A percentile compares a stretch with the other conserved stretches of the same genome.
Evolutionary conservation across 1,284 basidiomycete species (phyloP).

Genomic region (Apiotrichum sp.): DNA sequence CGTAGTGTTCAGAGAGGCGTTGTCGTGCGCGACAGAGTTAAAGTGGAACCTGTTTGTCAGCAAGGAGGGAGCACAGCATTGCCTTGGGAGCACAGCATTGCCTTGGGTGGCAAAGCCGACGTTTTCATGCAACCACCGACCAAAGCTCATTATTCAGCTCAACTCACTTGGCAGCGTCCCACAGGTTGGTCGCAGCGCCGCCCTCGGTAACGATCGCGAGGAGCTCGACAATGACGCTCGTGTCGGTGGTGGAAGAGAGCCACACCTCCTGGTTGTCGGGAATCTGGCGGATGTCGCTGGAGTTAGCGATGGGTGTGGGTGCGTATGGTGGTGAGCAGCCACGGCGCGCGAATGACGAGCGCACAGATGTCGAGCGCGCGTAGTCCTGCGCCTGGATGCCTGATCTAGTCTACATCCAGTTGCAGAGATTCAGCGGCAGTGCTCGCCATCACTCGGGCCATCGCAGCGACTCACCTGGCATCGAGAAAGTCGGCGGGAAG

Average conservation of each 20-base stretch:
- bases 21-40: constrained; percentile 84
- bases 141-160: background rate
- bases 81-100: too few relatives aligned
- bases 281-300: constrained; percentile 79
- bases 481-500: constrained; percentile 64
- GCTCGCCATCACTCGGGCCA: too few relatives aligned
- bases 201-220: constrained; percentile 64
- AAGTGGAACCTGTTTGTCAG: constrained; percentile 71
- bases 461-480: constrained; percentile 63
- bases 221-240: constrained; percentile 82
- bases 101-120: background rate
- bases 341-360: too few relatives aligned
- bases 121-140: too few relatives aligned
- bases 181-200: constrained; percentile 39
- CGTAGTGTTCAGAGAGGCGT: constrained; percentile 58
- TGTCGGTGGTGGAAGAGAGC: constrained; percentile 61
- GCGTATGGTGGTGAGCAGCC: too few relatives aligned
- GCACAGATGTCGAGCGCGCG: too few relatives aligned
- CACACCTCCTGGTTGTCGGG: constrained; percentile 98
- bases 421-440: too few relatives aligned
- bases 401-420: too few relatives aligned
- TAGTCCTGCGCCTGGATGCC: too few relatives aligned
- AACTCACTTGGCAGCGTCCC: constrained; percentile 63
- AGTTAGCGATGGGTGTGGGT: too few relatives aligned
- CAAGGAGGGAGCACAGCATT: too few relatives aligned